Percentiles rank a stretch among this genome's conserved stretches.
phyloP scores from a whole-genome alignment of 83 land plant species.

The Picea engelmannii region DNA sequence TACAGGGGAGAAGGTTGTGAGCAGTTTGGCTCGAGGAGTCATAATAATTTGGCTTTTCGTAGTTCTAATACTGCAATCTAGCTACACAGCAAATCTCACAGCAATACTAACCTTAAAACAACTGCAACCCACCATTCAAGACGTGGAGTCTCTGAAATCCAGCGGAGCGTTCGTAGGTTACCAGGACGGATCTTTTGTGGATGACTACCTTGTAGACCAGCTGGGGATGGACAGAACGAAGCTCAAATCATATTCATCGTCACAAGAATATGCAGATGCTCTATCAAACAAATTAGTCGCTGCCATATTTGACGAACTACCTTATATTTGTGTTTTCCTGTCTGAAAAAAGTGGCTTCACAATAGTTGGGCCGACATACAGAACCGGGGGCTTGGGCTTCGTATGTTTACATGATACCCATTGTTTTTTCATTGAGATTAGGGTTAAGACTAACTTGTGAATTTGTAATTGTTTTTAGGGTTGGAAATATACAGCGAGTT shows the following conservation, averaged over 20 bases:
- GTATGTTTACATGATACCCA: slow-evolving; percentile 30
- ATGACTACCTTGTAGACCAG: slow-evolving; percentile 13
- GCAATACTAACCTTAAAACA: slow-evolving; percentile 30
- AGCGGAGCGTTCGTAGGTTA: slow-evolving; percentile 18
- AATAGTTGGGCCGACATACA: slow-evolving; percentile 51
- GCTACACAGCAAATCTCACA: slow-evolving; percentile 45
- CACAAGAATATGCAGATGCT: slow-evolving; percentile 26
- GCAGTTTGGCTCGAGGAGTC: slow-evolving; percentile 34
- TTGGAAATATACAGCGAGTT: neutral
- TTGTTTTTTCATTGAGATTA: too few species aligned
- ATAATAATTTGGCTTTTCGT: slow-evolving; percentile 47
- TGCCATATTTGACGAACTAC: slow-evolving; percentile 66
- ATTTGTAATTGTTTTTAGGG: neutral
- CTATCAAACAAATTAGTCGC: slow-evolving; percentile 38
- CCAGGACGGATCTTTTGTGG: slow-evolving; percentile 18
- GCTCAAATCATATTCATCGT: neutral
- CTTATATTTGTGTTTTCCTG: slow-evolving; percentile 59
- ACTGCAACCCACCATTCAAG: slow-evolving; percentile 17
- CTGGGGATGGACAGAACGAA: slow-evolving; percentile 5
- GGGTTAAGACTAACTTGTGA: neutral
- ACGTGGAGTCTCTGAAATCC: slow-evolving; percentile 19
- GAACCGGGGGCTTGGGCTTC: slow-evolving; percentile 76
- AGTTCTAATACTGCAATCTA: slow-evolving; percentile 29
- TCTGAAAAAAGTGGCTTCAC: slow-evolving; percentile 51
- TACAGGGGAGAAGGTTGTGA: slow-evolving; percentile 23